Evolutionary conservation across 177 flowering plant genomes (phyloP).

Genomic region (Vitis hybrid): DNA sequence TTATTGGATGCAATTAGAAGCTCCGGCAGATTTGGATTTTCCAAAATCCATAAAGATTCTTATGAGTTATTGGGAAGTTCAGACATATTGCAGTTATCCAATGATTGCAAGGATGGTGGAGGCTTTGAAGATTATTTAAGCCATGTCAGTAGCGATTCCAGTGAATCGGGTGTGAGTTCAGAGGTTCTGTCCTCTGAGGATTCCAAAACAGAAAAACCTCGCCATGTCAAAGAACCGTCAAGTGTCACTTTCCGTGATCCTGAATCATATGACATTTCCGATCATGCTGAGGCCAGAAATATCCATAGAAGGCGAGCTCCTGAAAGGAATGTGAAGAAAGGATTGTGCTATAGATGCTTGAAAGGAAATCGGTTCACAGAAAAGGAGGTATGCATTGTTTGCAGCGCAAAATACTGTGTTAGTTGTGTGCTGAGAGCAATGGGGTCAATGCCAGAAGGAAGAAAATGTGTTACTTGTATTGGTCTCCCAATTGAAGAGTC

Average conservation of each 20-base stretch:
- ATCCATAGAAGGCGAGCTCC: conserved; percentile 29
- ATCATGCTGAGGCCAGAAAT: conserved; percentile 26
- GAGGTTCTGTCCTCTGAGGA: conserved; percentile 49
- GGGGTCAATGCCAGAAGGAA: conserved; percentile 72
- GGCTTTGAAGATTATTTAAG: conserved; percentile 28
- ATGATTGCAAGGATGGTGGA: conserved; percentile 29
- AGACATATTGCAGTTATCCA: conserved; percentile 24
- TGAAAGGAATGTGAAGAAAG: conserved; percentile 46
- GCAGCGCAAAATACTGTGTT: conserved; percentile 47
- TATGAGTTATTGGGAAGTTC: conserved; percentile 35
- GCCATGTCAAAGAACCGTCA: conserved; percentile 43
- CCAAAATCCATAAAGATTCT: conserved; percentile 26
- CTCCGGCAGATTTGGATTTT: conserved; percentile 30
- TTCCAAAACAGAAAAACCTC: conserved; percentile 34
- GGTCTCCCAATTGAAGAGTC: conserved; percentile 41
- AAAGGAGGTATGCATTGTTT: conserved; percentile 54
- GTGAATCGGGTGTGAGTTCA: conserved; percentile 44
- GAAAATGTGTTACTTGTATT: conserved; percentile 54
- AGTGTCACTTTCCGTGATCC: conserved; percentile 58
- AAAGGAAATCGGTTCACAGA: conserved; percentile 48
- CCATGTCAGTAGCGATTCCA: conserved; percentile 44
- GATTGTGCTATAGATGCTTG: conserved; percentile 48
- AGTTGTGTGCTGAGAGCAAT: conserved; percentile 48
- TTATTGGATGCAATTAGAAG: conserved; percentile 26
- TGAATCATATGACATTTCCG: conserved; percentile 22